Conservation (phyloP, 495 filamentous ascomycete genomes). For the Trichoderma erinaceum region DNA sequence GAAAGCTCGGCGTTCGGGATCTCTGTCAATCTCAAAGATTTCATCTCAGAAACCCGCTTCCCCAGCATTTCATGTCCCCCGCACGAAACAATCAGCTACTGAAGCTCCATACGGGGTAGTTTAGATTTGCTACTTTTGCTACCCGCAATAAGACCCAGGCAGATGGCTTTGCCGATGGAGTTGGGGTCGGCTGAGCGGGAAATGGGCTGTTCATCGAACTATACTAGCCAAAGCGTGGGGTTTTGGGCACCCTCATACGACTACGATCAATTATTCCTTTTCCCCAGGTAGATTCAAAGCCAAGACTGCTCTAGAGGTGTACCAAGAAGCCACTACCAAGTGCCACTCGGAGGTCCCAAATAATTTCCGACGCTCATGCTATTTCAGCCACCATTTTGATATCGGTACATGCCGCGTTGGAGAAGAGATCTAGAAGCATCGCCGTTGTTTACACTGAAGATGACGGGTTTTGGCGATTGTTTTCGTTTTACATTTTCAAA, state of each 20-base stretch:
- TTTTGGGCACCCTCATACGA: slow-evolving; percentile 7
- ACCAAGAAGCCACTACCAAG: neutral
- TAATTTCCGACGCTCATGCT: no score
- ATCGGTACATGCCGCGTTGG: no score
- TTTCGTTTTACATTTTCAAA: neutral
- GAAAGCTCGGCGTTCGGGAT: slow-evolving; percentile 10
- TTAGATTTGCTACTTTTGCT: neutral
- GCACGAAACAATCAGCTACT: neutral
- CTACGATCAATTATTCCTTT: neutral
- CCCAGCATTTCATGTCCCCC: neutral
- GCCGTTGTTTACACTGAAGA: neutral
- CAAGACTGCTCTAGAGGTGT: neutral
- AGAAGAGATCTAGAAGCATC: neutral
- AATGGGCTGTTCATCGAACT: slow-evolving; percentile 13
- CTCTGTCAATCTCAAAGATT: neutral
- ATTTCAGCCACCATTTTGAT: no score
- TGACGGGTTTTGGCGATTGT: neutral
- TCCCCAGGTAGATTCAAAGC: neutral
- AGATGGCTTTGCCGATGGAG: slow-evolving; percentile 1
- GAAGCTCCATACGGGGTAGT: neutral
- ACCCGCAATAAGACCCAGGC: slow-evolving; percentile 9
- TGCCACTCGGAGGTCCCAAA: no score
- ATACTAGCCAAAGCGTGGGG: neutral
- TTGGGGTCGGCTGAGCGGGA: slow-evolving; percentile 7
- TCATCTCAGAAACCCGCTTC: neutral